phyloP scores from a whole-genome alignment of 768 basidiomycete species.

The Kwoniella dejecticola region DNA sequence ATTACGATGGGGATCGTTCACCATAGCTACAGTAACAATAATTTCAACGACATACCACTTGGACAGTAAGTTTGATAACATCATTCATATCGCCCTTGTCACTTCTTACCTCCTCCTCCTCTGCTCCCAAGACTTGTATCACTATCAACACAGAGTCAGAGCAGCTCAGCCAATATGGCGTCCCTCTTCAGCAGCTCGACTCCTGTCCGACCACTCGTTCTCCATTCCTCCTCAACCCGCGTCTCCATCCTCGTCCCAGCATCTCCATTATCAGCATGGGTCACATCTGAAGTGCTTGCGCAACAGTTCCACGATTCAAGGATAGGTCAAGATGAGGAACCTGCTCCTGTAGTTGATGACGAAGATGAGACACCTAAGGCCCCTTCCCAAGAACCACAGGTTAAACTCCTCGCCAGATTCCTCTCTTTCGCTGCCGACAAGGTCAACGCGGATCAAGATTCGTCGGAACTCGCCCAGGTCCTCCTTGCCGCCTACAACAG shows the following conservation, averaged over 20 bases:
- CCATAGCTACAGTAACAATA: background rate
- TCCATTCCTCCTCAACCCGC: slow-evolving; percentile 53
- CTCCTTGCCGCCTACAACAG: slow-evolving; percentile 73
- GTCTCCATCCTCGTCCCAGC: slow-evolving; percentile 79
- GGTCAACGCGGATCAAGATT: slow-evolving; percentile 60
- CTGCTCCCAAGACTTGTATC: background rate
- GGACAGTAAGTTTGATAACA: background rate
- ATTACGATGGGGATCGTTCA: slow-evolving; percentile 4
- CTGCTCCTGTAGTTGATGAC: slow-evolving; percentile 64
- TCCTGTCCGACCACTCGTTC: slow-evolving; percentile 54
- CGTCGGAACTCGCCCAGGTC: slow-evolving; percentile 58
- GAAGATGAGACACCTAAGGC: slow-evolving; percentile 57
- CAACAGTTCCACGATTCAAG: slow-evolving; percentile 76
- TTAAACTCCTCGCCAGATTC: slow-evolving; percentile 81
- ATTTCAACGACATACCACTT: no score
- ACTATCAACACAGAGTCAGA: slow-evolving; percentile 12
- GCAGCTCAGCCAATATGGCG: slow-evolving; percentile 45
- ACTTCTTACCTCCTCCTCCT: background rate
- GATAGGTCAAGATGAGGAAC: slow-evolving; percentile 46
- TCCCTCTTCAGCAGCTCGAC: slow-evolving; percentile 46
- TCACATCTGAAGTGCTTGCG: slow-evolving; percentile 83
- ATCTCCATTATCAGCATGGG: slow-evolving; percentile 80
- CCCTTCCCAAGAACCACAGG: slow-evolving; percentile 65
- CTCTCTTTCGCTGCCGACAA: slow-evolving; percentile 72
- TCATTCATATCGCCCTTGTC: background rate